Evolutionary conservation across 495 filamentous ascomycete species (phyloP).

Genomic region (Penicillium paxilli): DNA sequence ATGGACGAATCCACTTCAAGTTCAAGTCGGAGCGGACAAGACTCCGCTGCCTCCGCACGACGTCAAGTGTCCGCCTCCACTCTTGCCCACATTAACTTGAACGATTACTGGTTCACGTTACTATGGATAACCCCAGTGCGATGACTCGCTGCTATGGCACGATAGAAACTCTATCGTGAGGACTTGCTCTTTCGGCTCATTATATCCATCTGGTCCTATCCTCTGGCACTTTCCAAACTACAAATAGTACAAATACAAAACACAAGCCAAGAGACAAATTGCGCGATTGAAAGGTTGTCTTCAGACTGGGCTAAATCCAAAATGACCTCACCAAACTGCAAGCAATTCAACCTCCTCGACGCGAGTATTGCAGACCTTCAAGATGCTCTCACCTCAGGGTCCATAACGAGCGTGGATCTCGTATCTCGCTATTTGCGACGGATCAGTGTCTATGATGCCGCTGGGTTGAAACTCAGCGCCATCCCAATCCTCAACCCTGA

Average conservation of each 20-base stretch:
- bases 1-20: too few relatives aligned
- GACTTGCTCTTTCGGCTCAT: not conserved
- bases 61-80: too few relatives aligned
- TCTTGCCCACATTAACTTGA: too few relatives aligned
- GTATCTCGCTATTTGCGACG: conserved; percentile 51
- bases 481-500: conserved; percentile 32
- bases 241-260: too few relatives aligned
- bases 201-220: not conserved
- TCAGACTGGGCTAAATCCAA: too few relatives aligned
- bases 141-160: too few relatives aligned
- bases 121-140: too few relatives aligned
- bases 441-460: conserved; percentile 35
- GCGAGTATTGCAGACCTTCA: conserved; percentile 54
- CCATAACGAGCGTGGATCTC: conserved; percentile 47
- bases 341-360: conserved; percentile 59
- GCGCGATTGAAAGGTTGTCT: too few relatives aligned
- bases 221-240: too few relatives aligned
- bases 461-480: conserved; percentile 30
- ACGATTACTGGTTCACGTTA: too few relatives aligned
- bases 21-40: conserved; percentile 18
- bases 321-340: conserved; percentile 11
- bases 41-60: conserved; percentile 18
- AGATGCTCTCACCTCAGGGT: conserved; percentile 34
- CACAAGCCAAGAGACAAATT: too few relatives aligned
- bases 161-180: not conserved